Conservation (phyloP, 352 stramenopile genomes). For the Globisporangium sylvaticum region DNA sequence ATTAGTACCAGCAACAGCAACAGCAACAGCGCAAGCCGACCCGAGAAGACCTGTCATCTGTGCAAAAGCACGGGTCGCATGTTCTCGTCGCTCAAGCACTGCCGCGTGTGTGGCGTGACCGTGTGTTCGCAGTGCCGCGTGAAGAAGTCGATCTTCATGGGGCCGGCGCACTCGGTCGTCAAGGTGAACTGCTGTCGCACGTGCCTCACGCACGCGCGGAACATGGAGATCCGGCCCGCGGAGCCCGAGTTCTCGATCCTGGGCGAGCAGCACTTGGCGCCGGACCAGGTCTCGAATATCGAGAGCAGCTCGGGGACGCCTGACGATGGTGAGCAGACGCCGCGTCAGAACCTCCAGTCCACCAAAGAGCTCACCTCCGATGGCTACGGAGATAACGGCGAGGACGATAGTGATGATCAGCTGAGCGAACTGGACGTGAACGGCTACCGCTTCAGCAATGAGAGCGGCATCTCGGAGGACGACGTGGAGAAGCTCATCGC, state of each 20-base stretch:
- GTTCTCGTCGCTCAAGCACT: slow-evolving; percentile 22
- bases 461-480: slow-evolving; percentile 15
- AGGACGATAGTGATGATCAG: background rate
- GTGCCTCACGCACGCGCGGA: slow-evolving; percentile 15
- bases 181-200: background rate
- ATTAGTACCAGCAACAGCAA: background rate
- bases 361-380: background rate
- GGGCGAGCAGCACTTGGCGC: slow-evolving; percentile 4
- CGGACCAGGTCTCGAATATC: background rate
- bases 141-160: slow-evolving; percentile 46
- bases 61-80: slow-evolving; percentile 8
- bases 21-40: too few species aligned
- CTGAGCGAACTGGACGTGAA: slow-evolving; percentile 13
- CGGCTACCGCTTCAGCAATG: slow-evolving; percentile 13
- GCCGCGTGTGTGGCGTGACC: slow-evolving; percentile 34
- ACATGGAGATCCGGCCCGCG: slow-evolving; percentile 19
- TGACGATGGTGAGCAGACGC: background rate
- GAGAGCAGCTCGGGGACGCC: slow-evolving; percentile 4
- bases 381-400: background rate
- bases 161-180: slow-evolving; percentile 3
- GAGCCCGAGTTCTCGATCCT: slow-evolving; percentile 25
- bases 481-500: slow-evolving; percentile 11
- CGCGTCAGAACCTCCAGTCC: background rate
- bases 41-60: slow-evolving; percentile 1
- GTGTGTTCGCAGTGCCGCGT: slow-evolving; percentile 44